These are phyloP conservation scores for Hyaloscypha variabilis DNA, from an alignment of 495 filamentous ascomycete species.

Conservation along the genomic window DNA sequence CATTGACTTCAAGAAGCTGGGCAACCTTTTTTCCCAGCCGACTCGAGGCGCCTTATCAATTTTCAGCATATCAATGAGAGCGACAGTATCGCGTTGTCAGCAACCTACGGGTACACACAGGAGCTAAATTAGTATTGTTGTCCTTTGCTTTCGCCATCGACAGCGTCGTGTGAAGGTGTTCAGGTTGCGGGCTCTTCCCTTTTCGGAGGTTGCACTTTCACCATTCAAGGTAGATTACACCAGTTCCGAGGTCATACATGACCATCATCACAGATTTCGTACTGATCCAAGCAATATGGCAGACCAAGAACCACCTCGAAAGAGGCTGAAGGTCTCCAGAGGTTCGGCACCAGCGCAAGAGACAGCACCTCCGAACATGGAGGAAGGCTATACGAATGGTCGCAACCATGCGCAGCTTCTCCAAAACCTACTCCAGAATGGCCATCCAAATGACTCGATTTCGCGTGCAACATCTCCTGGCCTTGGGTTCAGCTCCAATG, in stretches of 20 bases:
- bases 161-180: not conserved
- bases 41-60: conserved; percentile 14
- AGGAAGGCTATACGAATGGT: conserved; percentile 29
- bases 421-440: conserved; percentile 27
- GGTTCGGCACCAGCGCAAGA: not conserved
- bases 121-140: conserved; percentile 3
- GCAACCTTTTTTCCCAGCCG: conserved; percentile 10
- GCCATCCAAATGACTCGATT: conserved; percentile 23
- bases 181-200: not conserved
- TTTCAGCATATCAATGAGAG: conserved; percentile 20
- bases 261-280: not conserved
- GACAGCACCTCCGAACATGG: conserved; percentile 21
- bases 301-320: conserved; percentile 10
- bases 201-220: not conserved
- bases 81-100: not conserved
- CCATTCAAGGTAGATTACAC: conserved; percentile 1
- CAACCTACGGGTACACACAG: conserved; percentile 9
- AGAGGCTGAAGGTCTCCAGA: conserved; percentile 12
- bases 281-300: conserved; percentile 10
- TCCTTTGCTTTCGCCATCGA: not conserved
- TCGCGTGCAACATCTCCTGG: conserved; percentile 36
- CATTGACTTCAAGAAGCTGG: conserved; percentile 4
- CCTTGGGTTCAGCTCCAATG: conserved; percentile 26
- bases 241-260: conserved; percentile 9
- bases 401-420: conserved; percentile 28